Conservation (phyloP, 495 filamentous ascomycete species). For the Friedmanniomyces endolithicus region DNA sequence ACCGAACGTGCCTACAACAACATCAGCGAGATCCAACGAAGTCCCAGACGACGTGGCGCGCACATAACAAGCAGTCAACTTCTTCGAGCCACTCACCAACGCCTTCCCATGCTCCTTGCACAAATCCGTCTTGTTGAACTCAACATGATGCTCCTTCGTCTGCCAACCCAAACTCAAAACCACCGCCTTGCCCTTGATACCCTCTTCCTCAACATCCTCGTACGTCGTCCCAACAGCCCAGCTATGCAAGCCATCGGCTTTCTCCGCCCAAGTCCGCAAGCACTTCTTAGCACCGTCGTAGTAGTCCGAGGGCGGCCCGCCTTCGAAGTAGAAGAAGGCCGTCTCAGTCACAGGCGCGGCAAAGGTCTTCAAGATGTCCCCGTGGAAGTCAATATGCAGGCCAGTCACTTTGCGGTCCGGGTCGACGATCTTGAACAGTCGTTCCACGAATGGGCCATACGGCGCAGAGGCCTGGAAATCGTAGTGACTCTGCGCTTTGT, state of each 20-base stretch:
- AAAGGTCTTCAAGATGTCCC: not conserved
- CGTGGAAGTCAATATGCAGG: constrained; percentile 16
- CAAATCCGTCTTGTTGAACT: constrained; percentile 1
- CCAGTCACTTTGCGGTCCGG: not conserved
- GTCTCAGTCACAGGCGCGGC: constrained; percentile 17
- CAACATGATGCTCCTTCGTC: constrained; percentile 16
- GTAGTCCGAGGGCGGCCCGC: constrained; percentile 9
- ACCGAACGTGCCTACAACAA: no score
- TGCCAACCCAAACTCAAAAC: constrained; percentile 16
- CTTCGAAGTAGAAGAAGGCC: constrained; percentile 19
- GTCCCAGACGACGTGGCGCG: no score
- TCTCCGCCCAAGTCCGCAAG: not conserved
- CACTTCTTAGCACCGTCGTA: constrained; percentile 4
- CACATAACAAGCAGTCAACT: no score
- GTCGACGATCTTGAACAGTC: not conserved
- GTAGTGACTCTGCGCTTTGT: constrained; percentile 5
- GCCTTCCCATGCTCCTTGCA: constrained; percentile 19
- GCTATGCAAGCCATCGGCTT: not conserved
- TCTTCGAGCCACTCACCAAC: constrained; percentile 14
- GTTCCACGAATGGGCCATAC: constrained; percentile 14
- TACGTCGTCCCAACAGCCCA: constrained; percentile 8
- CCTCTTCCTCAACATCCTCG: constrained; percentile 19
- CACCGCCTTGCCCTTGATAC: constrained; percentile 16
- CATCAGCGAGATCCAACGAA: no score
- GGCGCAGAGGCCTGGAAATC: constrained; percentile 8